phyloP scores from a whole-genome alignment of 192 early-diverging fungal species.

The Helicostylum pulchrum region DNA sequence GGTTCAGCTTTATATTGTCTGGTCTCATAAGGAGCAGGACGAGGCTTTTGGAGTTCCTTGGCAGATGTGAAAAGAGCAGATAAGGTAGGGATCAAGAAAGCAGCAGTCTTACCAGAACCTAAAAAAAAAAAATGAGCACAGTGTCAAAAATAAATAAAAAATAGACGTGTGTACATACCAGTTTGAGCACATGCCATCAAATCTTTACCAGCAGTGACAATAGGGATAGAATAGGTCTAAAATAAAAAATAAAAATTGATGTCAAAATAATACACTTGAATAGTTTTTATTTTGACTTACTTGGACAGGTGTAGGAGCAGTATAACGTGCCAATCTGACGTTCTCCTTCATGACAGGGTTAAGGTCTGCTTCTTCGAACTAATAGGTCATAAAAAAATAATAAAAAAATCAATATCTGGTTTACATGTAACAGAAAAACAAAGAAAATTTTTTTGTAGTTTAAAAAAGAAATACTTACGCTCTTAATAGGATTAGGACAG shows the following conservation, averaged over 20 bases:
- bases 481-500: slow-evolving; percentile 48
- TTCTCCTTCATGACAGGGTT: slow-evolving; percentile 65
- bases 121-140: slow-evolving; percentile 41
- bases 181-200: slow-evolving; percentile 89
- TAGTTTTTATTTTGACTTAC: slow-evolving; percentile 19
- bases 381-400: slow-evolving; percentile 8
- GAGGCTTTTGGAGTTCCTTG: slow-evolving; percentile 19
- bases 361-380: slow-evolving; percentile 66
- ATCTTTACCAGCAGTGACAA: slow-evolving; percentile 61
- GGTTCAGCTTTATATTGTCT: slow-evolving; percentile 53
- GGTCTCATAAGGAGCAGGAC: slow-evolving; percentile 34
- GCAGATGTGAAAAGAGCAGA: slow-evolving; percentile 58
- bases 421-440: background rate
- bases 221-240: slow-evolving; percentile 60
- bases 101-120: slow-evolving; percentile 95
- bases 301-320: slow-evolving; percentile 78
- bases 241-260: slow-evolving; percentile 1
- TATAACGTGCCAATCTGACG: slow-evolving; percentile 61
- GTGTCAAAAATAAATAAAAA: background rate
- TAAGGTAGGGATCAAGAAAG: slow-evolving; percentile 69
- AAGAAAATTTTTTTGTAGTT: background rate
- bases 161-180: slow-evolving; percentile 36
- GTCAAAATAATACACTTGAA: no score
- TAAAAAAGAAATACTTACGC: slow-evolving; percentile 31
- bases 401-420: background rate